Base-by-base conservation (phyloP, 331 rosid genomes). In the Quercus lobata region DNA sequence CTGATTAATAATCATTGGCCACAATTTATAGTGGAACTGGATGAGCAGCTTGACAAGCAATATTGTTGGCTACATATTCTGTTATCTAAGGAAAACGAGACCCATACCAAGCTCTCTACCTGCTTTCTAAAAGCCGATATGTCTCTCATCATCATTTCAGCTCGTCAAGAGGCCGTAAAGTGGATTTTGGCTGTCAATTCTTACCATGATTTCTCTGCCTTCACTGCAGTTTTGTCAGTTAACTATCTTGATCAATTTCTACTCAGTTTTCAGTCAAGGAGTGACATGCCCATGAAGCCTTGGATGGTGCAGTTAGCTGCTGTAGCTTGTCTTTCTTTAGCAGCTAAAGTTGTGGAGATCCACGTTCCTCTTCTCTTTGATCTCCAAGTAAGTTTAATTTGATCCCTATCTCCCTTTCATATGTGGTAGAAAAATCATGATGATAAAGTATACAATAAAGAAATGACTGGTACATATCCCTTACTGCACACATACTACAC, bases 221-320 rank as follows among this genome's bases (percentile, higher is more conserved):
- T 19, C 5, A 68, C 72, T 19, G 72, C 52, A 35, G 53, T 35
- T 35, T 34, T 68, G n/a, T 34, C 72, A 21, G 72, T 19, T 34
- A 35, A 68, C 27, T 68, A 68, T 68, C 72, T 68, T 15, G 72
- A 68, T 68, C 72, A 49, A 8, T 68, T 68, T 68, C 72, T 68
- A 9, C 52, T 10, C 52, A n/a, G 27, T 18, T 35, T 34, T 49
- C 24, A 32, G 16, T 4, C 37, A 1, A 18, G 4, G 27, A 34
- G 27, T 49, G 72, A 35, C n/a, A 32, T 34, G 72, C 24, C 52
- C 72, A 32, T 68, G 72, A 34, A 68, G 72, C 72, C 72, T 2
- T 68, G 72, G 72, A 68, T 68, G 72, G 7, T 19, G 52, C 72
- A 68, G 27, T 34, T 68, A 49, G 52, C 49, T 68, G 72, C 72